Percentiles rank a stretch among this genome's conserved stretches.
Evolutionary conservation across 495 filamentous ascomycete genomes (phyloP).

Genomic region (Parachaetomium inaequale): DNA sequence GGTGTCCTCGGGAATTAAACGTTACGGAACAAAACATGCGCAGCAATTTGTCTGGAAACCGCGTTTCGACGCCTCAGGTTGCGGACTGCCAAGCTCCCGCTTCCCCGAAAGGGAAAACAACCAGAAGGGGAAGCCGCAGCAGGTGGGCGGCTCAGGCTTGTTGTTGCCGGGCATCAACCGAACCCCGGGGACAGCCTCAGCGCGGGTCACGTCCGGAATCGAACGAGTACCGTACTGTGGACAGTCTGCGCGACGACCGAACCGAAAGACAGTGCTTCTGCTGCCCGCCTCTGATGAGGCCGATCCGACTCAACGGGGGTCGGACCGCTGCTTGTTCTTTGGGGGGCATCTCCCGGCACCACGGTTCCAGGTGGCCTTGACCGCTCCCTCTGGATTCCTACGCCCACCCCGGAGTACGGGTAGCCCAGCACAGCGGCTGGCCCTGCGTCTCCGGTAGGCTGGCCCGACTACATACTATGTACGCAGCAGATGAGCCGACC

Average conservation of each 20-base stretch:
- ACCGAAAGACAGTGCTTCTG: neutral
- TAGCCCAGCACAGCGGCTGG: conserved; percentile 5
- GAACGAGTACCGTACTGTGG: too few relatives aligned
- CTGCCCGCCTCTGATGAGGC: neutral
- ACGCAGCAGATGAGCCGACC: neutral
- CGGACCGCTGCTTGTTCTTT: neutral
- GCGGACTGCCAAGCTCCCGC: neutral
- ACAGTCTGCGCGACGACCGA: neutral
- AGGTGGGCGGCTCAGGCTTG: neutral
- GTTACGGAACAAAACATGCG: neutral
- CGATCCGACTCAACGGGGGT: neutral
- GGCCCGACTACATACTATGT: neutral
- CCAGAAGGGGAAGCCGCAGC: neutral
- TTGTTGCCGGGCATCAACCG: neutral
- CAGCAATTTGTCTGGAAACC: neutral
- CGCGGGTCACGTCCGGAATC: neutral
- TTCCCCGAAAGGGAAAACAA: neutral
- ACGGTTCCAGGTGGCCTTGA: conserved; percentile 24
- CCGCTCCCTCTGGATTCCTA: conserved; percentile 16
- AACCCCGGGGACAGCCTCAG: neutral
- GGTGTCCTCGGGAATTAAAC: neutral
- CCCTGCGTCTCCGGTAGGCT: conserved; percentile 25
- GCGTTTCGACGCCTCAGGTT: neutral
- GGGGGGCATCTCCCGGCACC: conserved; percentile 15
- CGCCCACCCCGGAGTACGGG: conserved; percentile 16